phyloP scores from a whole-genome alignment of 495 filamentous ascomycete genomes.

The Xylaria castorea region DNA sequence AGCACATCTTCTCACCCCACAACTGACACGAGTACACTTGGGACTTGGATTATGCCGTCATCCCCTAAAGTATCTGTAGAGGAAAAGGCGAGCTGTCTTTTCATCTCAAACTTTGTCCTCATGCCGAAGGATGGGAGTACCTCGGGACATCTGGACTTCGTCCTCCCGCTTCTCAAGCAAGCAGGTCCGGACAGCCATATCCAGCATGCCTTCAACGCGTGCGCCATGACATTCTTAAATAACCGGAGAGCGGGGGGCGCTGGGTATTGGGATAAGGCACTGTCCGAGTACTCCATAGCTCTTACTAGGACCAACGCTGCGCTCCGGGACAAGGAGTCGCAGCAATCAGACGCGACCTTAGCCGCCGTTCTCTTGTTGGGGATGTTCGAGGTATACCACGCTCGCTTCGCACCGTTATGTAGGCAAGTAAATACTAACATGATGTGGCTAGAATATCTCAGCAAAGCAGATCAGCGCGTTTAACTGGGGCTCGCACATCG shows the following conservation, averaged over 20 bases:
- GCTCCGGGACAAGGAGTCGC: constrained; percentile 55
- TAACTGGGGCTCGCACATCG: constrained; percentile 61
- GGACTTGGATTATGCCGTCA: constrained; percentile 26
- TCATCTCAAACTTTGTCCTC: constrained; percentile 64
- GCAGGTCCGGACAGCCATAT: constrained; percentile 56
- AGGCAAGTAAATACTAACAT: not conserved
- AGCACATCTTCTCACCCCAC: constrained; percentile 17
- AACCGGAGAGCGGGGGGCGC: constrained; percentile 48
- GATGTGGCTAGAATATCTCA: constrained; percentile 48
- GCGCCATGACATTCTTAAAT: constrained; percentile 61
- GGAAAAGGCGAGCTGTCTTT: constrained; percentile 59
- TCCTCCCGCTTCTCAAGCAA: constrained; percentile 61
- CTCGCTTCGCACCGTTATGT: not conserved
- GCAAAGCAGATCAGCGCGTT: constrained; percentile 52
- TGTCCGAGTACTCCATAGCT: constrained; percentile 56
- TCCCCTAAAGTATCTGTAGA: constrained; percentile 49
- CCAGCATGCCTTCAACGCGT: constrained; percentile 64
- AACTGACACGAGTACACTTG: constrained; percentile 18
- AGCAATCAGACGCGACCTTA: constrained; percentile 61
- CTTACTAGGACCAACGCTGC: constrained; percentile 60
- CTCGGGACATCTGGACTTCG: constrained; percentile 62
- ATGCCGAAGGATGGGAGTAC: constrained; percentile 50
- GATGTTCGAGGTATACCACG: constrained; percentile 65
- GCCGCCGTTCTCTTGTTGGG: constrained; percentile 67
- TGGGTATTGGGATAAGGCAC: constrained; percentile 47